Base-by-base conservation (phyloP, 306 rosid species). In the Corylus heterophylla region DNA sequence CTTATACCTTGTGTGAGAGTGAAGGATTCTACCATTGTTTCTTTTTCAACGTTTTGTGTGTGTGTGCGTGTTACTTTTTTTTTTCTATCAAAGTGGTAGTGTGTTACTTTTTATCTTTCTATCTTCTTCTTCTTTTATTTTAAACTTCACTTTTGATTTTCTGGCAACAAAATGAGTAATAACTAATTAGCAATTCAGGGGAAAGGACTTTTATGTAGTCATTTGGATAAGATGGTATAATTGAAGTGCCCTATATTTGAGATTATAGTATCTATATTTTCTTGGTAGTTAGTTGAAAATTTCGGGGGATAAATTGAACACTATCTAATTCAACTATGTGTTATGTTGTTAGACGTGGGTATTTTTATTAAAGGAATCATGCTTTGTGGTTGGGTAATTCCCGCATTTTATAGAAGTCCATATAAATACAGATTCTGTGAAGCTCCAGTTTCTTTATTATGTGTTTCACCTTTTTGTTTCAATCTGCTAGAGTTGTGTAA, bases 1-100 rank as follows among this genome's bases (percentile, higher is more conserved):
- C 64, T 42, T 7, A 35, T 79, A 47, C 74, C 82, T 69, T 78
- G 37, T n/a, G 69, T 55, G 59, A 35, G 27, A 20, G 11, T 39
- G 69, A 74, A 82, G 74, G 37, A 49, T 50, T 22, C 50, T 37
- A 22, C 39, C 8, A n/a, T 7, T 73, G 27, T 44, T 55, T 25
- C 47, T 12, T 51, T 47, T 70, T 48, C 10, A 8, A 5, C 54
- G 63, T 82, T 50, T 51, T 22, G 17, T 56, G 12, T 12, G 31
- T 73, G 44, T 78, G n/a, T 51, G 50, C 12, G 50, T 54, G 25
- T 14, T 68, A 29, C 25, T 63, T 50, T 54, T 62, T 35, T 35
- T 20, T 37, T 39, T 20, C 20, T 35, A 42, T 66, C 64, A 25
- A 74, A 44, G 49, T 25, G 3, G 20, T 44, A 11, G 16, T 31